phyloP scores from a whole-genome alignment of 768 basidiomycete genomes.

The Chalciporus chontae region DNA sequence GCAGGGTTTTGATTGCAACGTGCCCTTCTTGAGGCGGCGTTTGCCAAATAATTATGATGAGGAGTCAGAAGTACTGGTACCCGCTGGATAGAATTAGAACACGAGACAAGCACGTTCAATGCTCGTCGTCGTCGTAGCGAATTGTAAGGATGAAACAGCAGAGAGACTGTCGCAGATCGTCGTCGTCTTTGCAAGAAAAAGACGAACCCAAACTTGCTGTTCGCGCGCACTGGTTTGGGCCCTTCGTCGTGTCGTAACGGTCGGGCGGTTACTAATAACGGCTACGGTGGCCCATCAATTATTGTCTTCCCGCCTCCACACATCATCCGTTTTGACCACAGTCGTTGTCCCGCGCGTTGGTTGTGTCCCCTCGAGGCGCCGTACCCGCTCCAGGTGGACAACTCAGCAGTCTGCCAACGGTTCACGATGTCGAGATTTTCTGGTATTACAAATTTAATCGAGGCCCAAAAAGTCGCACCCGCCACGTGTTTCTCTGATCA shows the following conservation, averaged over 20 bases:
- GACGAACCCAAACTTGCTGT: slow-evolving; percentile 1
- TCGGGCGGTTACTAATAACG: slow-evolving; percentile 27
- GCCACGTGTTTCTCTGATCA: slow-evolving; percentile 6
- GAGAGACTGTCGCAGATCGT: slow-evolving; percentile 13
- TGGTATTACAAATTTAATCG: slow-evolving; percentile 3
- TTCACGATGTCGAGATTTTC: neutral
- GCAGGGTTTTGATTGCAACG: slow-evolving; percentile 77
- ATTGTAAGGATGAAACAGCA: slow-evolving; percentile 6
- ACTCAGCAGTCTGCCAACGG: neutral
- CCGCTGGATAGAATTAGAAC: slow-evolving; percentile 20
- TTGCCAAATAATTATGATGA: slow-evolving; percentile 41
- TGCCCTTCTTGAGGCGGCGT: slow-evolving; percentile 59
- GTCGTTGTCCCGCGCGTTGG: neutral
- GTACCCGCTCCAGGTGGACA: neutral
- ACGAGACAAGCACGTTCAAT: slow-evolving; percentile 20
- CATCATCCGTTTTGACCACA: neutral
- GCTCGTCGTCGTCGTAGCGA: slow-evolving; percentile 15
- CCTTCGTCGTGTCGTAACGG: slow-evolving; percentile 30
- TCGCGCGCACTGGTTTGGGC: slow-evolving; percentile 31
- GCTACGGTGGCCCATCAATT: slow-evolving; percentile 1
- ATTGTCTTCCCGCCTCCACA: slow-evolving; percentile 15
- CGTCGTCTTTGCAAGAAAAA: slow-evolving; percentile 21
- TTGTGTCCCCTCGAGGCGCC: too few relatives aligned
- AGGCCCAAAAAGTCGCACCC: neutral
- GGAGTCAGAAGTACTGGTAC: slow-evolving; percentile 19